Percentiles rank a stretch among this genome's conserved stretches.
These are phyloP conservation scores for Ceratocystis diversiconidia DNA, from an alignment of 2,329 filamentous ascomycete species.

Conservation along the genomic window DNA sequence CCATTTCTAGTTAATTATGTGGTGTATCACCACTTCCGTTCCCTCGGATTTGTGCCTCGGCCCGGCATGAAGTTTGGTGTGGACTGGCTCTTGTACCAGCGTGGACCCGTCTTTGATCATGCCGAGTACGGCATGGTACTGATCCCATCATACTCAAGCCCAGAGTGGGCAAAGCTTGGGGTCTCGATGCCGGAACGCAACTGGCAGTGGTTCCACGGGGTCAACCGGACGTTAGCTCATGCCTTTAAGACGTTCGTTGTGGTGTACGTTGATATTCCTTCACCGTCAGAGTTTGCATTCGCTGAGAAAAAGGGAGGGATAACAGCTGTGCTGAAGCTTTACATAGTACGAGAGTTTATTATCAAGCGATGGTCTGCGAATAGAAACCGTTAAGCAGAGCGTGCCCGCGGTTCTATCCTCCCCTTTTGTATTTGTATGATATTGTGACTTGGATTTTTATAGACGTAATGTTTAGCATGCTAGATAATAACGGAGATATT, in stretches of 20 bases:
- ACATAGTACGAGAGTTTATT: slow-evolving; percentile 66
- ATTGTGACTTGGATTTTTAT: neutral
- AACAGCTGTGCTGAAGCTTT: slow-evolving; percentile 48
- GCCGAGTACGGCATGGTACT: slow-evolving; percentile 84
- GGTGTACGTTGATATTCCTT: slow-evolving; percentile 81
- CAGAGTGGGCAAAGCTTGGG: slow-evolving; percentile 52
- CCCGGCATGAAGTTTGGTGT: slow-evolving; percentile 88
- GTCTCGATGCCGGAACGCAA: slow-evolving; percentile 36
- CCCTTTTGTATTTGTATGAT: neutral
- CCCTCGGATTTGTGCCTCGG: slow-evolving; percentile 85
- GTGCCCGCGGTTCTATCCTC: neutral
- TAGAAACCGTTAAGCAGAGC: slow-evolving; percentile 38
- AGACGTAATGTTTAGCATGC: neutral
- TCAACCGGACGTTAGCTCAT: slow-evolving; percentile 78
- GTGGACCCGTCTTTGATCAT: slow-evolving; percentile 86
- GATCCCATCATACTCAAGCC: slow-evolving; percentile 64
- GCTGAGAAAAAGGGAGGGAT: slow-evolving; percentile 39
- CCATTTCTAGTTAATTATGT: slow-evolving; percentile 75
- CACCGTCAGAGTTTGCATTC: slow-evolving; percentile 38
- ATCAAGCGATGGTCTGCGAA: slow-evolving; percentile 76
- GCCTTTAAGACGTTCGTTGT: slow-evolving; percentile 82
- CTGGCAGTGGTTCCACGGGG: slow-evolving; percentile 77
- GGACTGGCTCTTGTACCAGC: slow-evolving; percentile 87
- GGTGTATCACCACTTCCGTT: slow-evolving; percentile 92
- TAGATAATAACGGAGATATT: too few relatives aligned